phyloP scores from a whole-genome alignment of 352 stramenopile species.

The Globisporangium spiculum region DNA sequence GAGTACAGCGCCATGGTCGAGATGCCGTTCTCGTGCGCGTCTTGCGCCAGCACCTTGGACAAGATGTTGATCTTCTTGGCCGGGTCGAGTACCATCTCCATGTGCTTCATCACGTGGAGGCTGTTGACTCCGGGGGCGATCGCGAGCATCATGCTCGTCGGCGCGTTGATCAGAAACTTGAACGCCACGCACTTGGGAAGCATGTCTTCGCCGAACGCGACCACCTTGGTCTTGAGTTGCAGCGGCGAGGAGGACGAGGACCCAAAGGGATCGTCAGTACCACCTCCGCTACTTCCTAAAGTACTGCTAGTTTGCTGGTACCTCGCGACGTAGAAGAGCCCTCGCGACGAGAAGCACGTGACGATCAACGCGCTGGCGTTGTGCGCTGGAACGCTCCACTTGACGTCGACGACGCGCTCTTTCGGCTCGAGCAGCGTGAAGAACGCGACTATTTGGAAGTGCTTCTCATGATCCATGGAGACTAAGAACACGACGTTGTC shows the following conservation, averaged over 20 bases:
- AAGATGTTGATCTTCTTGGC: slow-evolving; percentile 45
- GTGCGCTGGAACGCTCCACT: slow-evolving; percentile 46
- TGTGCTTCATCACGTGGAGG: slow-evolving; percentile 53
- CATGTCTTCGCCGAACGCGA: slow-evolving; percentile 47
- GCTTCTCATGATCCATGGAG: slow-evolving; percentile 67
- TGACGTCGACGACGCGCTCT: slow-evolving; percentile 53
- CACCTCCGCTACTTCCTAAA: not conserved
- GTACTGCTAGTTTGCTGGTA: slow-evolving; percentile 21
- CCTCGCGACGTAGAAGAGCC: slow-evolving; percentile 45
- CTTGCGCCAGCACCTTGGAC: slow-evolving; percentile 49
- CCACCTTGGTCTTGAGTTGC: slow-evolving; percentile 35
- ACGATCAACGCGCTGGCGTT: slow-evolving; percentile 42
- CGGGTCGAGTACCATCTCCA: slow-evolving; percentile 45
- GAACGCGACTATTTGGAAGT: slow-evolving; percentile 63
- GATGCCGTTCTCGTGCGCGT: slow-evolving; percentile 56
- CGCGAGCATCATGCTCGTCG: slow-evolving; percentile 50
- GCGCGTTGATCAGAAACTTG: slow-evolving; percentile 42
- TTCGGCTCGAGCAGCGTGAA: slow-evolving; percentile 32
- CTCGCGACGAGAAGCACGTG: slow-evolving; percentile 51
- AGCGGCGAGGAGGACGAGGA: slow-evolving; percentile 13
- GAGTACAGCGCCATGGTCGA: slow-evolving; percentile 45
- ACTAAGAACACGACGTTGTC: slow-evolving; percentile 47
- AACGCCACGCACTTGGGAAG: slow-evolving; percentile 33
- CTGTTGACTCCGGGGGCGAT: slow-evolving; percentile 33
- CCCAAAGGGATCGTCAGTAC: not conserved